Evolutionary conservation across 345 rosid genomes (phyloP).

Genomic region (Raphanus raphanistrum): DNA sequence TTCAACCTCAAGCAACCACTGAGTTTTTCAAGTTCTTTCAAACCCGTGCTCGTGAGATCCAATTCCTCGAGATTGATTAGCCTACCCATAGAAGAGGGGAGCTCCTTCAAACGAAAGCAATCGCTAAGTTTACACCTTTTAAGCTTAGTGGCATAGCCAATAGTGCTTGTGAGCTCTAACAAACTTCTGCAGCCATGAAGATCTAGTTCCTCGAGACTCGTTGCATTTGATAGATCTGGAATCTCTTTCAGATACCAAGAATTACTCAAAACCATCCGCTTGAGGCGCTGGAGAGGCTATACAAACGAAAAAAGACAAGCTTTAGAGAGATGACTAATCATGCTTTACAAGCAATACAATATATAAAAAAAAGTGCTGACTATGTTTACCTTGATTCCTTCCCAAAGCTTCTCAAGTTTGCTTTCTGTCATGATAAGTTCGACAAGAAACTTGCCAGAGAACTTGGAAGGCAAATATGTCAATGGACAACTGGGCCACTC

Average conservation of each 20-base stretch:
- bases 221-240: neutral
- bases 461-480: constrained; percentile 4
- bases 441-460: constrained; percentile 15
- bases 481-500: neutral
- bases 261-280: neutral
- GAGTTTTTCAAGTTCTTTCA: constrained; percentile 1
- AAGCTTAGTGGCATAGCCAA: constrained; percentile 21
- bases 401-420: constrained; percentile 30
- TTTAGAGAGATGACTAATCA: neutral
- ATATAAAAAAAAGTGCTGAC: neutral
- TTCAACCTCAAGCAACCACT: constrained; percentile 21
- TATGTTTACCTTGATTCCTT: neutral
- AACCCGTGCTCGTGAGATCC: neutral
- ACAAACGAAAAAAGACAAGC: neutral
- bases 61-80: constrained; percentile 8
- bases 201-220: neutral
- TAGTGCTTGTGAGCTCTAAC: constrained; percentile 4
- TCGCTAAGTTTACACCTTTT: neutral
- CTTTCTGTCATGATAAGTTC: neutral
- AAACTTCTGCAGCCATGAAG: neutral
- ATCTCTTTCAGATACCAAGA: neutral
- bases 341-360: neutral
- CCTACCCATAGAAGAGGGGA: constrained; percentile 5
- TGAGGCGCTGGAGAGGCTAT: neutral
- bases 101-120: neutral